phyloP scores from a whole-genome alignment of 73 alveolate species.

The Breviolum minutum region DNA sequence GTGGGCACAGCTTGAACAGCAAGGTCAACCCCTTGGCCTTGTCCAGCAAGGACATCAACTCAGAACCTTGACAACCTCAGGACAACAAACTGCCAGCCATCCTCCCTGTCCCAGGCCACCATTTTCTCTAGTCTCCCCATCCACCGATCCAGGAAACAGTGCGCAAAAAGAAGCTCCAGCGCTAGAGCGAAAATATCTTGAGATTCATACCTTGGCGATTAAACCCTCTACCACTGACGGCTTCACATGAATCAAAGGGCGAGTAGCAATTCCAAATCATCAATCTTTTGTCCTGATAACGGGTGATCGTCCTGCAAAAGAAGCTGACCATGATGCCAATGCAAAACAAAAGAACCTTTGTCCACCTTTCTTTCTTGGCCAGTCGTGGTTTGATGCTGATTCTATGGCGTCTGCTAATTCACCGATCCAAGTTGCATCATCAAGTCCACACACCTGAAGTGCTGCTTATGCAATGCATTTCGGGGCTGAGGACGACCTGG shows the following conservation, averaged over 20 bases:
- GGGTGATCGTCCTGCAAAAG: no score
- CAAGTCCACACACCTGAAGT: conserved; percentile 62
- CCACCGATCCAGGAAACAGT: conserved; percentile 25
- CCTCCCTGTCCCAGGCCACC: no score
- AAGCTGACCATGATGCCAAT: no score
- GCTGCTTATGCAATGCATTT: no score
- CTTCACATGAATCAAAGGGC: background rate
- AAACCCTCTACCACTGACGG: no score
- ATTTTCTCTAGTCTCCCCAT: background rate
- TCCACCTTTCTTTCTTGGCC: no score
- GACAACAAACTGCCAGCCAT: background rate
- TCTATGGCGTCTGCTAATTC: no score
- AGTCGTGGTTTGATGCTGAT: no score
- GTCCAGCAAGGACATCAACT: conserved; percentile 41
- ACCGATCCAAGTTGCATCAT: conserved; percentile 26
- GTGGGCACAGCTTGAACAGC: background rate
- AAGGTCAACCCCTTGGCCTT: background rate
- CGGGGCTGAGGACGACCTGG: background rate
- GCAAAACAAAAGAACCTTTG: no score
- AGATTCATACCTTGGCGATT: conserved; percentile 27
- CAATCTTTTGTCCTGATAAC: no score
- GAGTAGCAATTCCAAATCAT: no score
- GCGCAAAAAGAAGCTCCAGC: conserved; percentile 54
- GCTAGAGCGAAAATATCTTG: conserved; percentile 61
- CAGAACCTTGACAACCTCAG: conserved; percentile 58